Base-by-base conservation (phyloP, 148 eudicot species). In the Rhododendron molle region DNA sequence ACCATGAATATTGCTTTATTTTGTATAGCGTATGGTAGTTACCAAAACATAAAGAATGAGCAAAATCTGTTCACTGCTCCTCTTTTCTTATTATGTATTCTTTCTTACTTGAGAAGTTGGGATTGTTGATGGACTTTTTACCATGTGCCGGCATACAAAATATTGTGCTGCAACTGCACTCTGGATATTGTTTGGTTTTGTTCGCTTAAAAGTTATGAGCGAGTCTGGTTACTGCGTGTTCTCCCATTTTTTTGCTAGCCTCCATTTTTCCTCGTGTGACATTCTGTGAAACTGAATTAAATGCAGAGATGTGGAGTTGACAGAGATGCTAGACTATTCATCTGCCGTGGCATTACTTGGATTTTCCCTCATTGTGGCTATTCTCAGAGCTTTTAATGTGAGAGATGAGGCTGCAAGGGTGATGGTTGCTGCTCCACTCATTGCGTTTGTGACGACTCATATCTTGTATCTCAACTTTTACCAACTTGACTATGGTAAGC, bases 391-490 rank as follows among this genome's bases (percentile, higher is more conserved):
- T 83, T 96, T 96, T 90, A 89, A 86, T 78, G 87, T 96, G 43
- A 92, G 89, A 87, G 85, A 60, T 65, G 98, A 96, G 90, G 95
- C 94, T 87, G 84, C 91, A 71, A 92, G 96, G 90, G 96, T 94
- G 72, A 95, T 93, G 95, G 87, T 93, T 85, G 86, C 95, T 74
- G 98, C 98, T 65, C 98, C 98, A 6, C 76, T 94, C 80, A 78
- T 95, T 62, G 98, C 95, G 13, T 91, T 94, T 79, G 90, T 91
- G 89, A 91, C 93, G n/a, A 90, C 95, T 21, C 98, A 94, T 88
- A 93, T 95, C 83, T 85, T 94, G 91, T 95, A 88, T 86, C 83
- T 95, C 83, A 95, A 95, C 90, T 90, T 93, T 82, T 95, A 94
- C 89, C n/a, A 83, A 58, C 89, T 94, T 76, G 97, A 95, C 69